These are phyloP conservation scores for Coemansia sp. DNA, from an alignment of 192 early-diverging fungal genomes.

Conservation along the genomic window DNA sequence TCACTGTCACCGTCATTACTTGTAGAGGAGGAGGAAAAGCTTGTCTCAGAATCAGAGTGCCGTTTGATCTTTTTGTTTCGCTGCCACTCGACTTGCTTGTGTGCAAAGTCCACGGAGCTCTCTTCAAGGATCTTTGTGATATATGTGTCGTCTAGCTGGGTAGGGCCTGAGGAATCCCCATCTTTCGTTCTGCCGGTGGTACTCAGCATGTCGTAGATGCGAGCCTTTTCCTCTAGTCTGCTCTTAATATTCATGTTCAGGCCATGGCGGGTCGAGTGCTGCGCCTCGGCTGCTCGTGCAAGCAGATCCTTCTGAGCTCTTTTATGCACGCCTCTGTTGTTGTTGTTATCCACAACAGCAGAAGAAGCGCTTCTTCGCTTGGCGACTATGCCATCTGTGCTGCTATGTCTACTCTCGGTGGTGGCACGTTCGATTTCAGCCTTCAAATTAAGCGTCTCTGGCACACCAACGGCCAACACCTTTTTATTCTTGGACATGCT, in stretches of 20 bases:
- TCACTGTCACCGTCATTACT: neutral
- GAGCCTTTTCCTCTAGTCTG: conserved; percentile 39
- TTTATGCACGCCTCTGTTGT: conserved; percentile 34
- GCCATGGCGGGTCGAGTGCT: neutral
- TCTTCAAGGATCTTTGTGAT: conserved; percentile 39
- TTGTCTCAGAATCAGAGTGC: neutral
- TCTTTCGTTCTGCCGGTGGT: neutral
- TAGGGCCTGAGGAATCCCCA: neutral
- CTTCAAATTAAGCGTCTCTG: conserved; percentile 28
- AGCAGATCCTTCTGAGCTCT: conserved; percentile 32
- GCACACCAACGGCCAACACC: conserved; percentile 18
- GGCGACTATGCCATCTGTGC: neutral
- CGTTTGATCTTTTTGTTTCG: neutral
- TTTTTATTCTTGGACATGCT: neutral
- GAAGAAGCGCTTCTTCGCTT: conserved; percentile 3
- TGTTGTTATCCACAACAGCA: neutral
- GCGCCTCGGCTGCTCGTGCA: neutral
- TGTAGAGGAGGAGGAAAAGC: neutral
- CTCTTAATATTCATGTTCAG: conserved; percentile 5
- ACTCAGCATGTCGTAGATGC: conserved; percentile 43
- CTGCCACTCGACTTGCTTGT: conserved; percentile 13
- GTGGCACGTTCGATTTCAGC: conserved; percentile 39
- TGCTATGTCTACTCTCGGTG: conserved; percentile 21
- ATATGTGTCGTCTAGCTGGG: conserved; percentile 20
- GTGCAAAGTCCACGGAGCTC: conserved; percentile 47